A percentile compares a stretch with the other conserved stretches of the same genome.
Evolutionary conservation across 2,329 filamentous ascomycete species (phyloP).

Genomic region (Exophiala dermatitidis): DNA sequence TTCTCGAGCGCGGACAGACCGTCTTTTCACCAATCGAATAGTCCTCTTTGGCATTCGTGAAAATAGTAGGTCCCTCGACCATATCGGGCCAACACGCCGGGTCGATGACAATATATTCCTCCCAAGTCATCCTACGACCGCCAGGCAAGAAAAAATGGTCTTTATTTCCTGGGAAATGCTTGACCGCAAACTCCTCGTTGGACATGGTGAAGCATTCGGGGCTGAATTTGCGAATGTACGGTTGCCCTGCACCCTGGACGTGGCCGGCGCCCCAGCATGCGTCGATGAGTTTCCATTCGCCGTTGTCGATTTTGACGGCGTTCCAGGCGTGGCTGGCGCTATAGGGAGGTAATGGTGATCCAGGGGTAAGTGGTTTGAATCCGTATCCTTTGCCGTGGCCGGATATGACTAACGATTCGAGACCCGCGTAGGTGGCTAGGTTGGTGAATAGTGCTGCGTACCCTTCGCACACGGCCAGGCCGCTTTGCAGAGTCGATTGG

Average conservation of each 20-base stretch:
- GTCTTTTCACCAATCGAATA: slow-evolving; percentile 50
- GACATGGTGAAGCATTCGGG: slow-evolving; percentile 53
- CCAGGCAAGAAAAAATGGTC: slow-evolving; percentile 68
- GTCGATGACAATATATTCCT: slow-evolving; percentile 68
- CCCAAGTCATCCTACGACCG: slow-evolving; percentile 63
- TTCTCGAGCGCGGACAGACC: slow-evolving; percentile 54
- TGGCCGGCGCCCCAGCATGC: slow-evolving; percentile 86
- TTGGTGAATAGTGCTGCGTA: slow-evolving; percentile 77
- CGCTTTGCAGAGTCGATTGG: slow-evolving; percentile 64
- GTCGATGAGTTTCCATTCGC: slow-evolving; percentile 86
- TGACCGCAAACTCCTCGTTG: slow-evolving; percentile 74
- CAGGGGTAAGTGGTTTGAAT: slow-evolving; percentile 55
- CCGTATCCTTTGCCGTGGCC: slow-evolving; percentile 87
- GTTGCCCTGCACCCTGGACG: slow-evolving; percentile 46
- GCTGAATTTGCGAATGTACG: slow-evolving; percentile 62
- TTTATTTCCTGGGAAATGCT: slow-evolving; percentile 68
- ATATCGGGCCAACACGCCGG: slow-evolving; percentile 38
- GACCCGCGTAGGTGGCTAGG: slow-evolving; percentile 68
- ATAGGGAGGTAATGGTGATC: slow-evolving; percentile 58
- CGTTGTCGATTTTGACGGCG: slow-evolving; percentile 76
- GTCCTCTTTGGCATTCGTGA: slow-evolving; percentile 39
- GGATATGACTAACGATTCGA: slow-evolving; percentile 66
- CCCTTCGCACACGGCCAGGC: slow-evolving; percentile 83
- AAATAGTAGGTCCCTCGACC: slow-evolving; percentile 43
- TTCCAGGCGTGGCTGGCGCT: slow-evolving; percentile 81